phyloP scores from a whole-genome alignment of 192 early-diverging fungal species.

The Backusella circina region DNA sequence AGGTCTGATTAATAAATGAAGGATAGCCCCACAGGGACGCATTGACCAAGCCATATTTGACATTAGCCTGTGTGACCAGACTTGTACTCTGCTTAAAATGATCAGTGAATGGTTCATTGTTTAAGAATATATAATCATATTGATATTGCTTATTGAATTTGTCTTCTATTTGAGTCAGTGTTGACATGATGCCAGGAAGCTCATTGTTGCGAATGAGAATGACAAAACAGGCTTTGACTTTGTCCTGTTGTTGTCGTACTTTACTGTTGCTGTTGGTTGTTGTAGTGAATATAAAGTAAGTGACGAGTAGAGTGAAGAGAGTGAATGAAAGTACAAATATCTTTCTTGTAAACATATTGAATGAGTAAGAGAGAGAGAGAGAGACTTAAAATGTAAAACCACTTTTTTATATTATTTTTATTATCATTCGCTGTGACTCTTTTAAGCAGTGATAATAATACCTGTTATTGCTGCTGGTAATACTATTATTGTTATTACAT shows the following conservation, averaged over 20 bases:
- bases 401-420: not conserved
- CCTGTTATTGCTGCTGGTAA: too few species aligned
- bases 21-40: conserved; percentile 76
- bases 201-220: conserved; percentile 77
- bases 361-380: not conserved
- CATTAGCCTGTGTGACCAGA: conserved; percentile 51
- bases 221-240: conserved; percentile 28
- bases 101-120: conserved; percentile 68
- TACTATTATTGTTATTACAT: too few species aligned
- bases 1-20: conserved; percentile 64
- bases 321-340: not conserved
- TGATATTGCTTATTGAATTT: conserved; percentile 73
- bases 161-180: conserved; percentile 71
- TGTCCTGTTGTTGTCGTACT: not conserved
- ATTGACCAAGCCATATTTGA: conserved; percentile 51
- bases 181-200: conserved; percentile 46
- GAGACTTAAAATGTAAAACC: not conserved
- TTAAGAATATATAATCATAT: conserved; percentile 89
- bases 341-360: not conserved
- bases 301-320: not conserved
- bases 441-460: too few species aligned
- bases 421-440: not conserved
- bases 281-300: not conserved
- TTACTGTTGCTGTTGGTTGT: not conserved
- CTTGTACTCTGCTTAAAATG: conserved; percentile 58